Conservation (phyloP, 169 alveolate genomes). For the Plasmodium coatneyi region DNA sequence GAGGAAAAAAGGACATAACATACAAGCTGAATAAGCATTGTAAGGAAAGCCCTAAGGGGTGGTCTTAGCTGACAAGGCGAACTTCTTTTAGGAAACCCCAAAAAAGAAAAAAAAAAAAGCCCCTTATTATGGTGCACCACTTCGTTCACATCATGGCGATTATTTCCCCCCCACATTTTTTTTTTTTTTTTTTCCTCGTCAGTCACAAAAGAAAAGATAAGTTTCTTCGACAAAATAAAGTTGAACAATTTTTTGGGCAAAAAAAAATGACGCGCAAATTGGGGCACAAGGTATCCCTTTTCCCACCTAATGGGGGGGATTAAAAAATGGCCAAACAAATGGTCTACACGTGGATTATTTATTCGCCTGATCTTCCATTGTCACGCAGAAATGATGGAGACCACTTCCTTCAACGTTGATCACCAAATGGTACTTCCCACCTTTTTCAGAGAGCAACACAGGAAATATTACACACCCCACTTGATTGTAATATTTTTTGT, state of each 20-base stretch:
- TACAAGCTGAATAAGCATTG: conserved; percentile 16
- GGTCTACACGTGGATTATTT: no score
- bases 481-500: background rate
- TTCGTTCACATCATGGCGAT: background rate
- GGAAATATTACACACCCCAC: background rate
- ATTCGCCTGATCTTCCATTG: background rate
- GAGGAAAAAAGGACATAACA: background rate
- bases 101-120: background rate
- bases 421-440: background rate
- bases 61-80: background rate
- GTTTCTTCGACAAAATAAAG: conserved; percentile 58
- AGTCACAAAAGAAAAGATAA: background rate
- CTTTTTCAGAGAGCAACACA: background rate
- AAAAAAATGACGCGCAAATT: background rate
- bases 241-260: conserved; percentile 52
- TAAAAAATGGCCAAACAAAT: background rate
- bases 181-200: background rate
- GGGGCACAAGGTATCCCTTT: background rate
- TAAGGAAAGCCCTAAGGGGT: background rate
- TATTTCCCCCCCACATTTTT: background rate
- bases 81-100: background rate
- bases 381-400: background rate
- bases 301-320: background rate
- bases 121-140: background rate
- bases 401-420: background rate